A percentile compares a stretch with the other conserved stretches of the same genome.
Conservation (phyloP, 768 basidiomycete genomes). For the Leucosporidium scottii region DNA sequence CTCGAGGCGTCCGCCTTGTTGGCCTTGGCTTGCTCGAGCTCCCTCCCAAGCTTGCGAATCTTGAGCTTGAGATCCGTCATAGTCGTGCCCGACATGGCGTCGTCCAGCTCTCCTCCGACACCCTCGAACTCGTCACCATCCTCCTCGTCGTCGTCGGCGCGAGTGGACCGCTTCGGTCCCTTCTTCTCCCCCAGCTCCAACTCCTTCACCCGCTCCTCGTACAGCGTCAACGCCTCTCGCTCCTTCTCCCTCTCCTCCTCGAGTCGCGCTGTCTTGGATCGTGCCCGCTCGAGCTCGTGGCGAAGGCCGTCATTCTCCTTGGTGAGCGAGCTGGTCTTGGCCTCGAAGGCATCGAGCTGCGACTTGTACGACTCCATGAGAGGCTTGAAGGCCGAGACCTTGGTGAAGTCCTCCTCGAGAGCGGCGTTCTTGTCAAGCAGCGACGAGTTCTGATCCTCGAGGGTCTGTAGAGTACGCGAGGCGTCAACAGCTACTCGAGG, state of each 20-base stretch:
- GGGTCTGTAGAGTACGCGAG: constrained; percentile 21
- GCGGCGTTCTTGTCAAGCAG: constrained; percentile 85
- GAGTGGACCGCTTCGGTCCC: constrained; percentile 35
- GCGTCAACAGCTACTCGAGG: neutral
- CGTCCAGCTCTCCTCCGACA: constrained; percentile 57
- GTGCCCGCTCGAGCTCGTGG: constrained; percentile 69
- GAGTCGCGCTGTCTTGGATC: constrained; percentile 53
- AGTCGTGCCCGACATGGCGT: constrained; percentile 71
- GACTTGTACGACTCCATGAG: constrained; percentile 87
- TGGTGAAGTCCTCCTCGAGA: constrained; percentile 85
- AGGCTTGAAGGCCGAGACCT: constrained; percentile 75
- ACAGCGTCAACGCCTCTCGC: constrained; percentile 74
- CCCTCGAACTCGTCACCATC: constrained; percentile 46
- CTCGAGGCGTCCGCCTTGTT: constrained; percentile 70
- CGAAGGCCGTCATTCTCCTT: constrained; percentile 66
- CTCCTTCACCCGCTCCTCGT: constrained; percentile 84
- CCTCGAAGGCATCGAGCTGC: constrained; percentile 74
- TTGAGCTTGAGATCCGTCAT: constrained; percentile 89
- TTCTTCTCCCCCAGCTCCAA: constrained; percentile 57
- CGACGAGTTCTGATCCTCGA: constrained; percentile 87
- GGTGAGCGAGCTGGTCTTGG: constrained; percentile 56
- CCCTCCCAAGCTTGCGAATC: constrained; percentile 69
- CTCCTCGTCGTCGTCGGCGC: constrained; percentile 19
- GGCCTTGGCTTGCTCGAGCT: constrained; percentile 65
- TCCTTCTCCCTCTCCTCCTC: constrained; percentile 67